Evolutionary conservation across 805 yeast genomes (phyloP).

Genomic region (Cyberlindnera mississippiensis): DNA sequence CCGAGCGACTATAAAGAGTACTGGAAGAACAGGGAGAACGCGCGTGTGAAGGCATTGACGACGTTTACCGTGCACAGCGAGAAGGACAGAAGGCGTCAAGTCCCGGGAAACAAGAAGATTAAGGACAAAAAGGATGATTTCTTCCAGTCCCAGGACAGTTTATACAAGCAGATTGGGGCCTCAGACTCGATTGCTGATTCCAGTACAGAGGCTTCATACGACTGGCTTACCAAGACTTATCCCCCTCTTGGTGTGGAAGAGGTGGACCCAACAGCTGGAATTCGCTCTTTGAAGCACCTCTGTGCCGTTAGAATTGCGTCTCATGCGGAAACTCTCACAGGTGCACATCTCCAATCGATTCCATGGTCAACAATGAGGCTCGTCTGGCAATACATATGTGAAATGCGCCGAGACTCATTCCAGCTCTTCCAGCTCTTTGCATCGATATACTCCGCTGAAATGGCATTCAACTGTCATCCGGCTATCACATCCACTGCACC

Average conservation of each 20-base stretch:
- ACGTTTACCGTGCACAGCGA: not conserved
- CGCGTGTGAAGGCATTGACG: not conserved
- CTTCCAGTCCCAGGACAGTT: slow-evolving; percentile 5
- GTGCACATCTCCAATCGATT: slow-evolving; percentile 20
- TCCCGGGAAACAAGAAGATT: not conserved
- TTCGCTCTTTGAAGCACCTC: slow-evolving; percentile 23
- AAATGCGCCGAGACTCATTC: slow-evolving; percentile 30
- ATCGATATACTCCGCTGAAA: slow-evolving; percentile 19
- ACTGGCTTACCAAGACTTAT: slow-evolving; percentile 17
- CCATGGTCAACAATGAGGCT: slow-evolving; percentile 29
- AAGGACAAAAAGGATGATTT: not conserved
- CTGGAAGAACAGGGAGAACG: slow-evolving; percentile 1
- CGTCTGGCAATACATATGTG: slow-evolving; percentile 32
- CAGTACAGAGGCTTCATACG: slow-evolving; percentile 15
- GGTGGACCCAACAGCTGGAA: slow-evolving; percentile 1
- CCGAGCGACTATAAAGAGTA: not conserved
- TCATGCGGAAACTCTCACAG: slow-evolving; percentile 19
- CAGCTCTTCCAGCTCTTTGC: slow-evolving; percentile 29
- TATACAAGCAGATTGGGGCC: slow-evolving; percentile 21
- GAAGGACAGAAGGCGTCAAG: not conserved
- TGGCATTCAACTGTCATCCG: slow-evolving; percentile 18
- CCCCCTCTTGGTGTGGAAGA: slow-evolving; percentile 5
- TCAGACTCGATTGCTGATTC: slow-evolving; percentile 16
- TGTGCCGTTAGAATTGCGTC: slow-evolving; percentile 29
- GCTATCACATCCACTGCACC: slow-evolving; percentile 10